Percentiles rank a stretch among this genome's conserved stretches.
phyloP scores from a whole-genome alignment of 2,329 filamentous ascomycete species.

The Harringtonia aguacate region DNA sequence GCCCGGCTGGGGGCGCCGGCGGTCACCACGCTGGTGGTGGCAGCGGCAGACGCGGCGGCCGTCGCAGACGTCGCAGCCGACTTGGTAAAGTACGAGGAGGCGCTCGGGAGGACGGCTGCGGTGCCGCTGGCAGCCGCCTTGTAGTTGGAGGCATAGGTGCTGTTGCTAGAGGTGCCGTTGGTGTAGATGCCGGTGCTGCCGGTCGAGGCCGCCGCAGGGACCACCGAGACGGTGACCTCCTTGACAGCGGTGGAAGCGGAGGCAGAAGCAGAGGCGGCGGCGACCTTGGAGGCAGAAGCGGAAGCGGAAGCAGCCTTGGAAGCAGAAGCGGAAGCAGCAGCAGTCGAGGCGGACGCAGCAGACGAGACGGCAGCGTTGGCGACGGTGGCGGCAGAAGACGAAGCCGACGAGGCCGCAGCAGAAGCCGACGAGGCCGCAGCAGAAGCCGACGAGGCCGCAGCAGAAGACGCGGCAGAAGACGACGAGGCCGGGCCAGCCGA shows the following conservation, averaged over 20 bases:
- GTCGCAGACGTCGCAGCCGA: not conserved
- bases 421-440: too few relatives aligned
- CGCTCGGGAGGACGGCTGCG: not conserved
- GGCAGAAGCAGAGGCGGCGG: not conserved
- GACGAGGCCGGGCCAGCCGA: too few relatives aligned
- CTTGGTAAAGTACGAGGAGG: too few relatives aligned
- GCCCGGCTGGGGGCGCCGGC: constrained; percentile 1
- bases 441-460: too few relatives aligned
- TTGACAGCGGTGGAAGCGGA: not conserved
- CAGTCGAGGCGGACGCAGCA: too few relatives aligned
- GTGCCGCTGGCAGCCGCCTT: not conserved
- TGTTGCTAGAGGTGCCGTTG: constrained; percentile 2
- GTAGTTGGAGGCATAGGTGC: not conserved
- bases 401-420: too few relatives aligned
- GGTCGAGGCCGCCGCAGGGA: not conserved
- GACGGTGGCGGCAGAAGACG: too few relatives aligned
- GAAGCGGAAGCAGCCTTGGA: too few relatives aligned
- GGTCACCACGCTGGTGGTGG: constrained; percentile 2
- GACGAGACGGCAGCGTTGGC: too few relatives aligned
- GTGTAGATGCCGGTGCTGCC: not conserved
- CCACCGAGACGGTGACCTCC: not conserved
- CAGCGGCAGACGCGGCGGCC: not conserved
- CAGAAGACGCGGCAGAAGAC: not conserved
- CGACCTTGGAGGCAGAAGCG: not conserved
- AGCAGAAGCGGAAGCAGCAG: too few relatives aligned